Base-by-base conservation (phyloP, 306 rosid genomes). In the Inga leiocalycina region DNA sequence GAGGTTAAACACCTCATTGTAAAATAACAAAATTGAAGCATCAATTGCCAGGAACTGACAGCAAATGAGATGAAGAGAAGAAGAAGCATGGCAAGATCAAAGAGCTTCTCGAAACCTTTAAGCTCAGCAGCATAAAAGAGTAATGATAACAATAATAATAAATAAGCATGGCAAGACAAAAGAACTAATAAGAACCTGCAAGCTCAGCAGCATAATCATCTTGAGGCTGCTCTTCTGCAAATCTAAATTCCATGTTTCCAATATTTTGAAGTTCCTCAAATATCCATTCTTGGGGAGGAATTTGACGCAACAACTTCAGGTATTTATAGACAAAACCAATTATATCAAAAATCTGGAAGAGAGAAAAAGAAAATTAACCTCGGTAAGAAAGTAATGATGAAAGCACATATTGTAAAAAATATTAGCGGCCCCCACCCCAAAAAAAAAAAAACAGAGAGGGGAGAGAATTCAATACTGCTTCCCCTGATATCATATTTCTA, bases 151-250 rank as follows among this genome's bases (percentile, higher is more conserved):
- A 6, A 54, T 17, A 19, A 7, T 17, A 15, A 15, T 16, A 56
- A 56, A 56, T 6, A 62, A 41, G 61, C 45, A 11, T 39, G 7
- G 5, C 74, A n/a, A 76, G 71, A 37, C 46, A 65, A 82, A 34
- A 22, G 20, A 44, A 76, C 37, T 13, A 34, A 77, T 11, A 16
- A 59, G 46, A 85, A 93, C 98, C 99, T 91, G 99, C 87, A 80
- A 96, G 99, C 83, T 92, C 97, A 37, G 97, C 92, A 84, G 99
- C 98, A 87, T 93, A 96, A 86, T 96, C 99, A 88, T 96, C 99
- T 83, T 90, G 97, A 57, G 97, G 99, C 68, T 93, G 94, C 89
- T 96, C 99, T 90, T 94, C 99, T 10, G 89, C 98, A 85, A 93
- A 96, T 90, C 91, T 90, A 87, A 93, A 96, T 67, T 92, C 98